A percentile compares a stretch with the other conserved stretches of the same genome.
Evolutionary conservation across 164 flowering plant species (phyloP).

Genomic region (Vitis rupestris): DNA sequence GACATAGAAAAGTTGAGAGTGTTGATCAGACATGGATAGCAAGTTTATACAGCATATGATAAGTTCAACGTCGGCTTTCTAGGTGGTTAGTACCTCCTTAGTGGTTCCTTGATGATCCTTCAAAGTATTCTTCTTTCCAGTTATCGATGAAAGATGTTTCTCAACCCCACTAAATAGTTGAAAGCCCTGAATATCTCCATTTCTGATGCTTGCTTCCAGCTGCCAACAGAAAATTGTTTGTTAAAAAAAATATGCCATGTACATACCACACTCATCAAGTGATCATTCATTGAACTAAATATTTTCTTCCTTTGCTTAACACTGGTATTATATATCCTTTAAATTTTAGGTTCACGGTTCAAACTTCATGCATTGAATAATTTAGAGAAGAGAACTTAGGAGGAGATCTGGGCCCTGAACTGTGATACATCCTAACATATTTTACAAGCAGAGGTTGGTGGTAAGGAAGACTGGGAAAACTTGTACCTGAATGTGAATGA

Average conservation of each 20-base stretch:
- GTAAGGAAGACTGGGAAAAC: background rate
- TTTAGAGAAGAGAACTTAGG: background rate
- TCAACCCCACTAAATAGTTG: constrained; percentile 48
- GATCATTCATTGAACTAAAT: too few relatives aligned
- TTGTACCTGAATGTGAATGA: constrained; percentile 76
- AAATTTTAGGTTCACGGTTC: background rate
- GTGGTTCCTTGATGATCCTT: constrained; percentile 17
- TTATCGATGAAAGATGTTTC: constrained; percentile 28
- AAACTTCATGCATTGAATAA: background rate
- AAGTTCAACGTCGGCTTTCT: background rate
- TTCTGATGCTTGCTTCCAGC: constrained; percentile 84
- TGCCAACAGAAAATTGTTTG: constrained; percentile 21
- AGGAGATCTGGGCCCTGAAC: background rate
- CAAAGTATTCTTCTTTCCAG: constrained; percentile 31
- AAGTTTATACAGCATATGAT: background rate
- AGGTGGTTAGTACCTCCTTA: constrained; percentile 32
- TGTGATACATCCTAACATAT: background rate
- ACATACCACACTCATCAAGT: too few relatives aligned
- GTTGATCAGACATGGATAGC: background rate
- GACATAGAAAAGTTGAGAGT: constrained; percentile 9
- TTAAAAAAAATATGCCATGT: too few relatives aligned
- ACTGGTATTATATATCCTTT: background rate
- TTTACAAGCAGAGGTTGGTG: background rate
- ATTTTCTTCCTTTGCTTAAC: background rate
- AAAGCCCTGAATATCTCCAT: constrained; percentile 72